Conservation (phyloP, 2,329 filamentous ascomycete genomes). For the Rutstroemia sp. region DNA sequence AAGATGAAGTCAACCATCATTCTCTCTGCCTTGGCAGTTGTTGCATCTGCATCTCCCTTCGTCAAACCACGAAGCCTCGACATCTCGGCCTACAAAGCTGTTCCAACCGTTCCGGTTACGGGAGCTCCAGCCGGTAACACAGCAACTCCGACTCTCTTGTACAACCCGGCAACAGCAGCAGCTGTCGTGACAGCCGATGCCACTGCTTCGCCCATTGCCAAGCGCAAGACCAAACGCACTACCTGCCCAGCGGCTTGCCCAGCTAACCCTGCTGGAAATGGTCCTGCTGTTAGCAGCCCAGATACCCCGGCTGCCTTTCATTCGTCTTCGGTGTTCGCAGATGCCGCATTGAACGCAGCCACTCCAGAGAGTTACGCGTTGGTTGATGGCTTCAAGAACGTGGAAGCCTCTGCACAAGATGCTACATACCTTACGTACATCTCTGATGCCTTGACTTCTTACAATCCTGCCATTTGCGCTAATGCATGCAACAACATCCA, state of each 20-base stretch:
- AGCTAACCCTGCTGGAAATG: constrained; percentile 1
- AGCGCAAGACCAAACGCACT: background rate
- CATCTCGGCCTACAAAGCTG: constrained; percentile 4
- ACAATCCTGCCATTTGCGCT: constrained; percentile 7
- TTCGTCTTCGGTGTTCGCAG: background rate
- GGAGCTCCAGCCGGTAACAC: constrained; percentile 5
- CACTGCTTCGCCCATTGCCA: background rate
- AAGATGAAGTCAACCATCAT: constrained; percentile 1
- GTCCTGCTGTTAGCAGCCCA: background rate
- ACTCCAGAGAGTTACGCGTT: background rate
- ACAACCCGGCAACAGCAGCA: constrained; percentile 2
- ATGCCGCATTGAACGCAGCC: background rate
- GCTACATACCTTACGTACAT: constrained; percentile 8
- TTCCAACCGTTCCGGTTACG: background rate
- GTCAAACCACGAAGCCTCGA: constrained; percentile 4
- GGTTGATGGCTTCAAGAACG: constrained; percentile 1
- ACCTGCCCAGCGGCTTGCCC: background rate
- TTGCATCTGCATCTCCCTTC: background rate
- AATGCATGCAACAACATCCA: constrained; percentile 7
- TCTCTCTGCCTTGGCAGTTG: background rate
- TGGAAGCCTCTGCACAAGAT: background rate
- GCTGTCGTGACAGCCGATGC: background rate
- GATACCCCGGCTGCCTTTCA: constrained; percentile 1
- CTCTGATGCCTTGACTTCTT: constrained; percentile 5
- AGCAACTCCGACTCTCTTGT: background rate